Evolutionary conservation across 2,329 filamentous ascomycete species (phyloP).

Genomic region (Talaromyces sp.): DNA sequence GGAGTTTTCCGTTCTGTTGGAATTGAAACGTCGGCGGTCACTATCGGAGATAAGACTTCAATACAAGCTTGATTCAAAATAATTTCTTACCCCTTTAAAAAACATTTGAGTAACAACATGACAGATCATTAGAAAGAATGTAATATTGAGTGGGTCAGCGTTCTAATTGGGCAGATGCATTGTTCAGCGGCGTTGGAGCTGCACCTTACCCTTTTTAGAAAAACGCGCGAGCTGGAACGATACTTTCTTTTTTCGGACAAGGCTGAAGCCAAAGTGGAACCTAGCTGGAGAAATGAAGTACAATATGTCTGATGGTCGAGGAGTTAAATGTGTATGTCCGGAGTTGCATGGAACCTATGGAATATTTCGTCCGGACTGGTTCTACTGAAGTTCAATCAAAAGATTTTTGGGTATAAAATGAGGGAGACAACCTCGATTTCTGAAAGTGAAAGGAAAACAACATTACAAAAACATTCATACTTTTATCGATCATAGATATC

Average conservation of each 20-base stretch:
- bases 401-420: too few relatives aligned
- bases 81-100: too few relatives aligned
- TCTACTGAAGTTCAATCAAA: neutral
- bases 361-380: neutral
- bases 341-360: neutral
- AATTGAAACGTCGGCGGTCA: neutral
- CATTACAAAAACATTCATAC: too few relatives aligned
- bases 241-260: neutral
- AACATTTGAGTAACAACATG: too few relatives aligned
- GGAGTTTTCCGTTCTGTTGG: neutral
- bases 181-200: neutral
- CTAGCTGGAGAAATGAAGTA: neutral
- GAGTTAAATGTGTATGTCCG: neutral
- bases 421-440: too few relatives aligned
- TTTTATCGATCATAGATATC: too few relatives aligned
- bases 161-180: neutral
- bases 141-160: too few relatives aligned
- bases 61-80: too few relatives aligned
- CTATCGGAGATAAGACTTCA: too few relatives aligned
- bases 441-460: too few relatives aligned
- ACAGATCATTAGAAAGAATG: neutral
- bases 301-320: neutral
- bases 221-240: constrained; percentile 6
- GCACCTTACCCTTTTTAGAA: neutral
- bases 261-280: neutral